phyloP scores from a whole-genome alignment of 2,329 filamentous ascomycete genomes.

The Arachnopeziza araneosa region DNA sequence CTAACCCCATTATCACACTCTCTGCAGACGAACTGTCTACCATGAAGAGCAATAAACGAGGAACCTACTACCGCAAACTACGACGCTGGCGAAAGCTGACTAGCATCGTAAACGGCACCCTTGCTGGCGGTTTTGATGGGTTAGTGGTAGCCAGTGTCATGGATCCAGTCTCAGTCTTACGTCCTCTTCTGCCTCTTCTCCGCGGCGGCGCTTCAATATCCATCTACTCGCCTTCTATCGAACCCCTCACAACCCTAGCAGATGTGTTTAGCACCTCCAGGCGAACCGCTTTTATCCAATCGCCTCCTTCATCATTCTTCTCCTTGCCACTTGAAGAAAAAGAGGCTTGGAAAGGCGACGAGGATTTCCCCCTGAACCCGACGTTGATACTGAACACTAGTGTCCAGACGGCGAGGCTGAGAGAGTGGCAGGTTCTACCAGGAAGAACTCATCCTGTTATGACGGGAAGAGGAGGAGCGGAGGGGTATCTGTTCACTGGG shows the following conservation, averaged over 20 bases:
- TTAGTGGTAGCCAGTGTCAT: constrained; percentile 78
- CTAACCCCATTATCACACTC: constrained; percentile 54
- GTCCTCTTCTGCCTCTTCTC: constrained; percentile 71
- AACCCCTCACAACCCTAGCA: constrained; percentile 69
- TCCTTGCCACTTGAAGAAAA: constrained; percentile 2
- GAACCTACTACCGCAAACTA: constrained; percentile 83
- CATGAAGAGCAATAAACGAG: constrained; percentile 77
- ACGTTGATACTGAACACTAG: constrained; percentile 72
- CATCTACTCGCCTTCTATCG: constrained; percentile 76
- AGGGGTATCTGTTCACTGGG: constrained; percentile 85
- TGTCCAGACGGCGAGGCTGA: constrained; percentile 73
- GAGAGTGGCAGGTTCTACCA: constrained; percentile 86
- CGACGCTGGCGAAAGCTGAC: constrained; percentile 71
- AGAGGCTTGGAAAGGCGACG: constrained; percentile 49
- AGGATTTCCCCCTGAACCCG: constrained; percentile 84
- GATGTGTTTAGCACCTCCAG: constrained; percentile 82
- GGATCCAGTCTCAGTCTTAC: constrained; percentile 72
- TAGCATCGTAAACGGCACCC: constrained; percentile 67
- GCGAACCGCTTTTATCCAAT: constrained; percentile 65
- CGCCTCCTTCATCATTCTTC: constrained; percentile 41
- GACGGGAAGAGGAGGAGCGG: constrained; percentile 80
- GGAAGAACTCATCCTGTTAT: constrained; percentile 91
- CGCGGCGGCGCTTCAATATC: constrained; percentile 78
- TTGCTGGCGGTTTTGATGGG: constrained; percentile 73
- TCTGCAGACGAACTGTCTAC: constrained; percentile 55